A percentile compares a stretch with the other conserved stretches of the same genome.
Conservation (phyloP, 2,329 filamentous ascomycete species). For the Penicillium sp. region DNA sequence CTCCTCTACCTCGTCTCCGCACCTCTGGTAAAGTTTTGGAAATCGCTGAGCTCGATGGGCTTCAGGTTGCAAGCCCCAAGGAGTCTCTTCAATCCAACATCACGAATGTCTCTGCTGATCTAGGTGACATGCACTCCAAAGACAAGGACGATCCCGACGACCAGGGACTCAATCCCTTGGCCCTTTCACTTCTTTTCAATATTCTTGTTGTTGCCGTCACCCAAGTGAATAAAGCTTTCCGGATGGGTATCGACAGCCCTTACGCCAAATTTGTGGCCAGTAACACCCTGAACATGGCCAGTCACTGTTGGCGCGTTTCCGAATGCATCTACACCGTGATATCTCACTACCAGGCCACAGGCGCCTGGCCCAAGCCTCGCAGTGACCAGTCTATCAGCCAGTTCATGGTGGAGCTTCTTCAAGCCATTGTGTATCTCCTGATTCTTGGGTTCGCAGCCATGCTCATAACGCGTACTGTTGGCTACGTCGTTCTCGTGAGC, state of each 20-base stretch:
- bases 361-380: constrained; percentile 28
- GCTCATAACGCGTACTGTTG: constrained; percentile 30
- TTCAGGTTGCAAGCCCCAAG: constrained; percentile 29
- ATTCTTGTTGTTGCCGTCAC: constrained; percentile 30
- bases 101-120: constrained; percentile 19
- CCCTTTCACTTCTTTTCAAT: constrained; percentile 31
- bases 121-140: constrained; percentile 14
- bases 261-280: constrained; percentile 24
- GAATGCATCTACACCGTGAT: constrained; percentile 25
- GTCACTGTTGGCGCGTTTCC: constrained; percentile 32
- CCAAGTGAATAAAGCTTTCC: constrained; percentile 26
- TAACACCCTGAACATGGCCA: constrained; percentile 31
- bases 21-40: constrained; percentile 21
- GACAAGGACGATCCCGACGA: constrained; percentile 15
- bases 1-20: constrained; percentile 1
- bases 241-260: constrained; percentile 24
- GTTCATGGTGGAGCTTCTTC: constrained; percentile 32
- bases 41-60: constrained; percentile 38
- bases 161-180: constrained; percentile 20
- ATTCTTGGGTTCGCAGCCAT: constrained; percentile 34
- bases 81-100: constrained; percentile 20
- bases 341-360: constrained; percentile 33
- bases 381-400: constrained; percentile 29
- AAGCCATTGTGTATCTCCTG: constrained; percentile 35
- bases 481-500: constrained; percentile 34